Evolutionary conservation across 2,329 filamentous ascomycete species (phyloP), one percentile per base, ranked within the genome.

Genomic region (Xylaria arbuscula): DNA sequence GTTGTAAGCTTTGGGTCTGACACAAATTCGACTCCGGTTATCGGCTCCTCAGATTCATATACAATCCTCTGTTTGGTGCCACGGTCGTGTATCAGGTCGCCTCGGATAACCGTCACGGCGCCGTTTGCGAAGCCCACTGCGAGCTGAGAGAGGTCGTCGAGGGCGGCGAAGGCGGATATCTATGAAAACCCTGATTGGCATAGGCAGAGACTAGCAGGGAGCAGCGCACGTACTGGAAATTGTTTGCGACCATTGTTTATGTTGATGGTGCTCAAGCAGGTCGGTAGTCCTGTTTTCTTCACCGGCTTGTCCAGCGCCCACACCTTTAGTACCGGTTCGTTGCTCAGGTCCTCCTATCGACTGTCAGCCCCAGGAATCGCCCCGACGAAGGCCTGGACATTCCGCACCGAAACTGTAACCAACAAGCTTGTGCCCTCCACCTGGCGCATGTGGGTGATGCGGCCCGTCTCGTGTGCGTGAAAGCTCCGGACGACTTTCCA

Each of bases 61-160:
- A 99, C 93, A 40, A 95, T 96, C 62, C 96, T 89, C 79, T 99
- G 96, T 78, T 93, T 94, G 11, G 95, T 94, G 24, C 97, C 96
- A 66, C 96, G 90, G 79, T 99, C 96, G 79, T 99, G 94, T 74
- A 99, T 93, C 57, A 99, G 84, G 78, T 99, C 96, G 69, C 97
- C 96, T 67, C 96, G 89, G 66, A 99, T 93, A 34, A 99, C 90
- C 0, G 94, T 97, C 13, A 99, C 95, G 0, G 94, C 90, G 8
- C 96, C 96, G 80, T 99, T 98, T 13, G 92, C 96, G 78, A 99
- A 99, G 5, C 96, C 97, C 7, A 98, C 92, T 3, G 95, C 96
- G 34, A 98, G 88, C 82, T 99, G 96, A 4, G 93, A 93, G 28
- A 99, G 84, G 80, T 98, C 94, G 57, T 94, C 92, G 34, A 96